Conservation (phyloP, 192 early-diverging fungal genomes). For the Radiomyces spectabilis region DNA sequence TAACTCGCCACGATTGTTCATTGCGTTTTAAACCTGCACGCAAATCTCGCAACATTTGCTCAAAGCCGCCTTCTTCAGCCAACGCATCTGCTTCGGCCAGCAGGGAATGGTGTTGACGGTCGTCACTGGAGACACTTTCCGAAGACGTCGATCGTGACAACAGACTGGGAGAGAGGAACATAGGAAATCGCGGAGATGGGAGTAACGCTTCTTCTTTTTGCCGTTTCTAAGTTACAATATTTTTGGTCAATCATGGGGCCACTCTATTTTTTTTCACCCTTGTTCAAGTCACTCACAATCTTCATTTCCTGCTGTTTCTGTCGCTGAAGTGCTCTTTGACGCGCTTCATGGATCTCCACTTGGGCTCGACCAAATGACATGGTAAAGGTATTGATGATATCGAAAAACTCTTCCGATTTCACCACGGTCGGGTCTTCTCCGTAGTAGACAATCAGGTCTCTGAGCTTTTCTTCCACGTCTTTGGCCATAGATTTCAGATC, state of each 20-base stretch:
- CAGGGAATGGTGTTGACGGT: too few relatives aligned
- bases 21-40: slow-evolving; percentile 15
- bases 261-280: neutral
- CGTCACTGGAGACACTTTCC: too few relatives aligned
- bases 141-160: too few relatives aligned
- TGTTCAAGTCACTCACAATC: too few relatives aligned
- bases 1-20: slow-evolving; percentile 9
- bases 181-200: too few relatives aligned
- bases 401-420: slow-evolving; percentile 52
- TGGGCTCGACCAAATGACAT: slow-evolving; percentile 29
- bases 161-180: too few relatives aligned
- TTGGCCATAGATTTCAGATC: slow-evolving; percentile 29
- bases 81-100: too few relatives aligned
- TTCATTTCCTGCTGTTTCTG: slow-evolving; percentile 10
- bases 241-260: neutral
- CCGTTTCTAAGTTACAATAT: neutral
- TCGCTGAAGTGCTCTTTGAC: slow-evolving; percentile 15
- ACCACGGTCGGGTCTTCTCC: slow-evolving; percentile 41
- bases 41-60: slow-evolving; percentile 16
- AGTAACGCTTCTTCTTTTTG: too few relatives aligned
- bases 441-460: slow-evolving; percentile 37
- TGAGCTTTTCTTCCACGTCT: slow-evolving; percentile 38
- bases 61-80: slow-evolving; percentile 12
- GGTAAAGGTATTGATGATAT: slow-evolving; percentile 39
- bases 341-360: slow-evolving; percentile 19